phyloP scores from a whole-genome alignment of 148 eudicot genomes.

The Rhododendron simsii region DNA sequence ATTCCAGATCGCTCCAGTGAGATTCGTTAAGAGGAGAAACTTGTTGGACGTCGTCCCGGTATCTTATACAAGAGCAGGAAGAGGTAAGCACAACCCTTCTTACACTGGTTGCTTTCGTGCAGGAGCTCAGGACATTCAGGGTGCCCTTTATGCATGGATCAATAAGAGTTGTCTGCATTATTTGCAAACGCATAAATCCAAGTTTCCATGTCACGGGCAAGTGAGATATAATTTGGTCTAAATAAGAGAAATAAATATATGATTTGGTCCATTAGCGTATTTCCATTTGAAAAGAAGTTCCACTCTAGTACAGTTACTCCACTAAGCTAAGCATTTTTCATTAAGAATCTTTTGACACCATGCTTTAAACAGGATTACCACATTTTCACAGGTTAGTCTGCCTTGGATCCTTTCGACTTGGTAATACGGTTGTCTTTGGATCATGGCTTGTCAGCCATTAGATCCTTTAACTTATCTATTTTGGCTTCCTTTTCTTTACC shows the following conservation, averaged over 20 bases:
- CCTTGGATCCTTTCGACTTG: background rate
- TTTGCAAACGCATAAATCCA: background rate
- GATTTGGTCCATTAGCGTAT: background rate
- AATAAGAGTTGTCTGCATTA: conserved; percentile 64
- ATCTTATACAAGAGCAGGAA: conserved; percentile 91
- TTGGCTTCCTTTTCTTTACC: background rate
- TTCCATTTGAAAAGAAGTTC: background rate
- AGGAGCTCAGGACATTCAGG: conserved; percentile 67
- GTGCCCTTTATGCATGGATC: conserved; percentile 79
- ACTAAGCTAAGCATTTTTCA: background rate
- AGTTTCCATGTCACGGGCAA: background rate
- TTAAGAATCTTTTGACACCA: background rate
- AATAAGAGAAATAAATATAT: background rate
- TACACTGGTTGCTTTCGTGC: conserved; percentile 55
- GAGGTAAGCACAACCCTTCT: conserved; percentile 86
- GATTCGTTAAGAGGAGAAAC: conserved; percentile 74
- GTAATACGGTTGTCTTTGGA: background rate
- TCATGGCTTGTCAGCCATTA: background rate
- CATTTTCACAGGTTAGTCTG: background rate
- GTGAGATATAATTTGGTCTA: background rate
- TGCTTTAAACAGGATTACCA: background rate
- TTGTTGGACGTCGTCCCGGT: conserved; percentile 46
- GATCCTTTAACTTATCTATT: background rate
- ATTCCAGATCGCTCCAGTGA: conserved; percentile 88
- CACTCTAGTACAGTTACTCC: background rate